Evolutionary conservation across 2,329 filamentous ascomycete genomes (phyloP).

Genomic region (Rutstroemia sp.): DNA sequence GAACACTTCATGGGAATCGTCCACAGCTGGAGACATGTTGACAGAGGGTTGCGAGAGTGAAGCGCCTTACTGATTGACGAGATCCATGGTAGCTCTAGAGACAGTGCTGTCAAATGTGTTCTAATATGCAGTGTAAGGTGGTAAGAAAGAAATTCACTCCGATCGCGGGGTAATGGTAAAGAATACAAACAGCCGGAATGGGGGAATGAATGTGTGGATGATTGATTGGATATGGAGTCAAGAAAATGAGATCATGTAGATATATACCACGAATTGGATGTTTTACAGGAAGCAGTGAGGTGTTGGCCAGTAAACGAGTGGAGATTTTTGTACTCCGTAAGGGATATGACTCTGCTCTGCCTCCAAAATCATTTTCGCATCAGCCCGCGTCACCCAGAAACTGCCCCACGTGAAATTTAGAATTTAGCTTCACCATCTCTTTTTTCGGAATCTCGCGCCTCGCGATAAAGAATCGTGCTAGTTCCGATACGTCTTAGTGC

Average conservation of each 20-base stretch:
- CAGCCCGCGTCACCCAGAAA: neutral
- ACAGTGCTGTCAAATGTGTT: neutral
- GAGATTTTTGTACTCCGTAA: neutral
- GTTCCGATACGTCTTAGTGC: neutral
- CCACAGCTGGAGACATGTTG: slow-evolving; percentile 10
- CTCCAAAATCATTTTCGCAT: too few species aligned
- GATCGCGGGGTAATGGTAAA: slow-evolving; percentile 7
- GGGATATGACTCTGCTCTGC: neutral
- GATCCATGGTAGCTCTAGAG: slow-evolving; percentile 42
- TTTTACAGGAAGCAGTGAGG: neutral
- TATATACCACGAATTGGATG: neutral
- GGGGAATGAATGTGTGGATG: neutral
- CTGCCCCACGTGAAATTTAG: slow-evolving; percentile 2
- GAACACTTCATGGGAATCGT: slow-evolving; percentile 31
- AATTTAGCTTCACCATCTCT: neutral
- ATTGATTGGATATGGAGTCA: neutral
- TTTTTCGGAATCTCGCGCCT: neutral
- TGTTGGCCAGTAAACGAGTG: neutral
- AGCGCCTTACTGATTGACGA: slow-evolving; percentile 48
- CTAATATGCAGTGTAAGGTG: neutral
- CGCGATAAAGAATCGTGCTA: neutral
- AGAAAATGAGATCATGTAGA: neutral
- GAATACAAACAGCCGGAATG: slow-evolving; percentile 1
- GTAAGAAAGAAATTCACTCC: neutral
- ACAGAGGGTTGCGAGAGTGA: slow-evolving; percentile 8